Base-by-base conservation (phyloP, 2,329 filamentous ascomycete species). In the Phialemoniopsis sp. region DNA sequence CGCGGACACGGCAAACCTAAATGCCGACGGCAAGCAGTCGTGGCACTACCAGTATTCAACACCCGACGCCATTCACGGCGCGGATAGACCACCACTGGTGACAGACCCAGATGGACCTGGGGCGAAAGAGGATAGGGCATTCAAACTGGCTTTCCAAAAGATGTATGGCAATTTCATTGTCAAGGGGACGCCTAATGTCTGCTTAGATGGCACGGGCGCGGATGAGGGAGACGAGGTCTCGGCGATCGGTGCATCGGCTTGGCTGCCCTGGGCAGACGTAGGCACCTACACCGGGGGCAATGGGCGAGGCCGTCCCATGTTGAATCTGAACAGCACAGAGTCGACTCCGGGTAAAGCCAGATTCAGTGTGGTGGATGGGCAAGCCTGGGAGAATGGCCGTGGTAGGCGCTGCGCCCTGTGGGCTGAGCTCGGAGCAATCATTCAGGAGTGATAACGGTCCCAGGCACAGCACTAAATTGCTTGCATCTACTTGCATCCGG, bases 1-100 rank as follows among this genome's bases (percentile, higher is more conserved):
- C 42, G 52, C 54, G 2, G 57, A 54, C 2, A 34, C 46, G 21
- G n/a, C 30, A 4, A 35, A 34, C 21, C n/a, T 31, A 1, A n/a
- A 26, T 10, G 58, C 56, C 8, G 30, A 39, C 39, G 35, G 50
- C 41, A 49, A 44, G 29, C 48, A 54, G 18, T 45, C 57, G 18
- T 72, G 59, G 56, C 66, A 67, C 40, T 71, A 71, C 41, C 66
- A 73, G 42, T 70, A 62, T 48, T 62, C 58, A 2, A 56, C 63
- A 2, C 56, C 58, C 0, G 55, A 58, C 16, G 53, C 59, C 0
- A 40, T 53, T 8, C 64, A 68, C 37, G 60, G 55, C 6, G 43
- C 44, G 4, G 64, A 68, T 38, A 13, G 58, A 1, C 34, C 39
- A 16, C 59, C 54, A 5, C 64, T 64, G 29, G 54, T 60, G 7